Evolutionary conservation across 1,139 yeast species (phyloP).

Genomic region (Hansenula lynferdii): DNA sequence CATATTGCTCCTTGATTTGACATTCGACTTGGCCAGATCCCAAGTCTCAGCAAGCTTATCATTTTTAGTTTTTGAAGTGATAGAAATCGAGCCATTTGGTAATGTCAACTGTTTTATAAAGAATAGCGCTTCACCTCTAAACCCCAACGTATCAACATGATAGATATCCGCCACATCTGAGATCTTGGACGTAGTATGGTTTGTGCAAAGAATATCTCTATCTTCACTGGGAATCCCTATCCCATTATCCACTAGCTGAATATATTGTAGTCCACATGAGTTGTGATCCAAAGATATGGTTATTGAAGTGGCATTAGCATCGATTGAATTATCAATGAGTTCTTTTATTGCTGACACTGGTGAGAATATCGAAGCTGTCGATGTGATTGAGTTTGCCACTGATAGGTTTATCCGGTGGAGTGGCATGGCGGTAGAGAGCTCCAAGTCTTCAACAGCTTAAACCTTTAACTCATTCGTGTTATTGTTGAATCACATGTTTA

Average conservation of each 20-base stretch:
- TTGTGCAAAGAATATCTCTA: conserved; percentile 43
- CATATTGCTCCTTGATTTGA: no score
- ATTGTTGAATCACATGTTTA: no score
- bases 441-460: no score
- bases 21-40: no score
- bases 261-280: conserved; percentile 46
- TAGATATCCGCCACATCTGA: conserved; percentile 35
- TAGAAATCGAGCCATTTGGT: conserved; percentile 25
- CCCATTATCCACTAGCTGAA: conserved; percentile 66
- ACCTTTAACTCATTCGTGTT: no score
- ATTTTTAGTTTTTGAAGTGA: conserved; percentile 27
- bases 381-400: conserved; percentile 3
- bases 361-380: conserved; percentile 23
- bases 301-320: conserved; percentile 52
- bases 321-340: conserved; percentile 65
- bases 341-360: conserved; percentile 51
- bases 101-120: conserved; percentile 44
- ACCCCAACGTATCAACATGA: conserved; percentile 48
- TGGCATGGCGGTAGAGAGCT: no score
- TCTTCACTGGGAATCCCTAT: conserved; percentile 49
- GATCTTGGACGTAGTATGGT: conserved; percentile 62
- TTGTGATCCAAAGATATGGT: conserved; percentile 52
- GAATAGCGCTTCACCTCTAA: conserved; percentile 68
- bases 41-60: conserved; percentile 32
- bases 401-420: background rate